Base-by-base conservation (phyloP, 768 basidiomycete species). In the Boletales sp. region DNA sequence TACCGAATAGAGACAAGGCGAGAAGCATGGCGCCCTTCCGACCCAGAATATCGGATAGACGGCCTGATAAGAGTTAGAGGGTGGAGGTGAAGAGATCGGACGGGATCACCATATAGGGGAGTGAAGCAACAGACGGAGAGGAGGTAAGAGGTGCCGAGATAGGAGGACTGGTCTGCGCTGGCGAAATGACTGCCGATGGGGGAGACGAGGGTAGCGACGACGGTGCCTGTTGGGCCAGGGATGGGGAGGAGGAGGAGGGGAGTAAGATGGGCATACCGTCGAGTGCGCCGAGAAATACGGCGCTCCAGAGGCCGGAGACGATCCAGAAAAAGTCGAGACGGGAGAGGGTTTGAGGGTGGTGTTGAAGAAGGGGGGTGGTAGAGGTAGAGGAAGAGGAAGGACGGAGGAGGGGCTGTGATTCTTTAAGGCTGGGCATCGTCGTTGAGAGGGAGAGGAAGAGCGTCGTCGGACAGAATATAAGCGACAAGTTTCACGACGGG, bases 111-210 rank as follows among this genome's bases (percentile, higher is more conserved):
- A 74, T 91, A 91, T 55, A 92, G 69, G 51, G 91, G 93, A 18
- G 92, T 92, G 67, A 94, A 93, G 70, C 89, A 93, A 62, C 91
- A 93, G 36, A 93, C 82, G 46, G 88, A 90, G 40, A 94, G 74
- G 55, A 94, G 72, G 72, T 94, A 94, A 12, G 90, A 80, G 12
- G 91, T 92, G 30, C 90, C 94, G 51, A 97, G 84, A 68, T 94
- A 94, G 1, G 88, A 88, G 13, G 90, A 79, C 55, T 87, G 82
- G 61, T 86, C 82, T 32, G 84, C 85, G 65, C 85, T 86, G 61
- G 83, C 75, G 70, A 91, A 94, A 62, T 87, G 79, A 62, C 87
- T 90, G 46, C 90, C 91, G 56, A 94, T 92, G 49, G 90, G 87
- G 37, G 86, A 81, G 51, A 90, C 72, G 43, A 94, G 77, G 2